Conservation (phyloP, 257 asterid species). For the Capsicum rhomboideum region DNA sequence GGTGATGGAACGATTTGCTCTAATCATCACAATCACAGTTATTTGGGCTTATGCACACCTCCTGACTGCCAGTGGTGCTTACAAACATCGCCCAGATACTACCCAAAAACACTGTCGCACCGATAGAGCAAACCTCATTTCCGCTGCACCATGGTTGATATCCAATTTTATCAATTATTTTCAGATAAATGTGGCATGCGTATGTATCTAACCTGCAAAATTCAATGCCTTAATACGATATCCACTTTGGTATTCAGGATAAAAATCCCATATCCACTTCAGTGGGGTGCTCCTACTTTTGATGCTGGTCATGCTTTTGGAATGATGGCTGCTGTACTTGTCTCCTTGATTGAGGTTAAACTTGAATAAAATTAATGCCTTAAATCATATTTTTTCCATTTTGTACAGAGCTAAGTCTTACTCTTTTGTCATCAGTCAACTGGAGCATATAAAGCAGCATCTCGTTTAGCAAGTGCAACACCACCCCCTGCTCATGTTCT, state of each 20-base stretch:
- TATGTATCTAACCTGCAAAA: neutral
- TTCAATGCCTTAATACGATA: neutral
- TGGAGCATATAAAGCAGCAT: constrained; percentile 92
- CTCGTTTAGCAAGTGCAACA: constrained; percentile 96
- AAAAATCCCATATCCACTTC: constrained; percentile 91
- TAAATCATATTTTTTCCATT: neutral
- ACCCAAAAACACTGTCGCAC: constrained; percentile 80
- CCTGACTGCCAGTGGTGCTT: constrained; percentile 92
- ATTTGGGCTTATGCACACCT: constrained; percentile 98
- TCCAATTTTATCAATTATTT: neutral
- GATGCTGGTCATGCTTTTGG: constrained; percentile 98
- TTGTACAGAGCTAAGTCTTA: neutral
- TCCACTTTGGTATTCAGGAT: constrained; percentile 39
- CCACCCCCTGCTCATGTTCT: constrained; percentile 99
- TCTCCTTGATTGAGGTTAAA: constrained; percentile 84
- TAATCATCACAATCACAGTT: constrained; percentile 56
- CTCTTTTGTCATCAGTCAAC: constrained; percentile 57
- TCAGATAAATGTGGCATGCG: neutral
- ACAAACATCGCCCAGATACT: constrained; percentile 65
- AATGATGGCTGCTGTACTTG: constrained; percentile 94
- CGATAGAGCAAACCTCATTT: constrained; percentile 70
- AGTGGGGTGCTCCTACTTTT: constrained; percentile 98
- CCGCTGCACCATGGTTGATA: constrained; percentile 85
- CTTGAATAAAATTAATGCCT: neutral
- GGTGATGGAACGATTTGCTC: constrained; percentile 73